Conservation (phyloP, 805 yeast species). For the Aciculoconidium aculeatum region DNA sequence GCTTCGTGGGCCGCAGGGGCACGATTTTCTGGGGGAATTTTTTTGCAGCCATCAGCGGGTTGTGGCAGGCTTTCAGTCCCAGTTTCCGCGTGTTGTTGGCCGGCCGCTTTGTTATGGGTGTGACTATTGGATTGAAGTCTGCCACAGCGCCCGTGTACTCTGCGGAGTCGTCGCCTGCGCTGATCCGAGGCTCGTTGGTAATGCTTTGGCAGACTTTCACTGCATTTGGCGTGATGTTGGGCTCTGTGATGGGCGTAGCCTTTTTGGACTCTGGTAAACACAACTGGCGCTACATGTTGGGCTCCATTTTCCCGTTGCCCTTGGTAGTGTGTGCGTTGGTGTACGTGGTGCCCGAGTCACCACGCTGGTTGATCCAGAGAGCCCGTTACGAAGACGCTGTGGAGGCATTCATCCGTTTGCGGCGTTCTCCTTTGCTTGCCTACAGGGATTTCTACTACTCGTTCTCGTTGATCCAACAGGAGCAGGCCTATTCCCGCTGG, state of each 20-base stretch:
- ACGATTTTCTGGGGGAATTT: constrained; percentile 9
- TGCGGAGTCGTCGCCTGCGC: constrained; percentile 12
- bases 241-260: constrained; percentile 8
- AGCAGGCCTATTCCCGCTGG: constrained; percentile 3
- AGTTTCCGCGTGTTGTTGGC: constrained; percentile 7
- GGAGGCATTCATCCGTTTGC: constrained; percentile 8
- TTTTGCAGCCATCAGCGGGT: constrained; percentile 7
- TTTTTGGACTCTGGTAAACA: constrained; percentile 6
- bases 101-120: constrained; percentile 11
- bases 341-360: constrained; percentile 19
- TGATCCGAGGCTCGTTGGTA: constrained; percentile 10
- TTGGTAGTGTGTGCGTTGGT: constrained; percentile 10
- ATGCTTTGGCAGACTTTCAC: constrained; percentile 14
- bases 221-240: constrained; percentile 15
- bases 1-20: constrained; percentile 9
- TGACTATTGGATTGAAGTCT: constrained; percentile 11
- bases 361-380: constrained; percentile 18
- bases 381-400: constrained; percentile 12
- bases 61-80: constrained; percentile 13
- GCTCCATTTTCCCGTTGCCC: constrained; percentile 9
- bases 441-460: constrained; percentile 11
- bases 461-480: constrained; percentile 6
- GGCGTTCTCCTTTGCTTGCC: constrained; percentile 7
- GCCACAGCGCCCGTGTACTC: constrained; percentile 11
- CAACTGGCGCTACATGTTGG: constrained; percentile 14